Percentiles rank a stretch among this genome's conserved stretches.
phyloP scores from a whole-genome alignment of 768 basidiomycete genomes.

The Lactarius indigo region DNA sequence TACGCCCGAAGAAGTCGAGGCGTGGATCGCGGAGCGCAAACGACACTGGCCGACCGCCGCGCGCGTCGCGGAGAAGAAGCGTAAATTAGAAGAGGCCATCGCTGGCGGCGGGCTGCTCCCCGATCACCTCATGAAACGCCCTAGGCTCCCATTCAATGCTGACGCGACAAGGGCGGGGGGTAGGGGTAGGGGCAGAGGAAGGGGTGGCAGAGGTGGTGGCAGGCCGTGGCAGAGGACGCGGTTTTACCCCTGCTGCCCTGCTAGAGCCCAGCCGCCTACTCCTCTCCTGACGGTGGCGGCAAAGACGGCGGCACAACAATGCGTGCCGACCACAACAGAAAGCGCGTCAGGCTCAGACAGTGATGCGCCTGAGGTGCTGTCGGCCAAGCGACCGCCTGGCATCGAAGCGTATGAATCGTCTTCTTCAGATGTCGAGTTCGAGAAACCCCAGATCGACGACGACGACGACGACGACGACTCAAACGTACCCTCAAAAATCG shows the following conservation, averaged over 20 bases:
- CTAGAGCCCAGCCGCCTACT: background rate
- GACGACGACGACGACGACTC: background rate
- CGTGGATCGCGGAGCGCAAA: slow-evolving; percentile 88
- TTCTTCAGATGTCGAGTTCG: slow-evolving; percentile 7
- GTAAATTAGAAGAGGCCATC: slow-evolving; percentile 71
- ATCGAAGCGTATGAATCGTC: slow-evolving; percentile 18
- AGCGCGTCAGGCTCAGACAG: slow-evolving; percentile 27
- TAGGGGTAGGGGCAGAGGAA: slow-evolving; percentile 17
- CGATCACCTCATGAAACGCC: slow-evolving; percentile 47
- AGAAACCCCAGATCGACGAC: background rate
- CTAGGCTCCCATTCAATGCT: slow-evolving; percentile 4
- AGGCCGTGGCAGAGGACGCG: slow-evolving; percentile 27
- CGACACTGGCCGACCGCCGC: slow-evolving; percentile 74
- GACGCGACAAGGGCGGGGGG: slow-evolving; percentile 18
- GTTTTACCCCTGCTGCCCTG: background rate
- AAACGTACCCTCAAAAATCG: background rate
- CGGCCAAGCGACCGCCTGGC: slow-evolving; percentile 44
- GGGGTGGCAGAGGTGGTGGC: slow-evolving; percentile 8
- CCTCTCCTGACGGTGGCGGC: background rate
- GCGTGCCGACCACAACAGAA: slow-evolving; percentile 9
- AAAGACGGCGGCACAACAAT: background rate
- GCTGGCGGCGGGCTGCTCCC: slow-evolving; percentile 71
- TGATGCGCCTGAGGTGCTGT: slow-evolving; percentile 53
- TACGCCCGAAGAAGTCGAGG: slow-evolving; percentile 74
- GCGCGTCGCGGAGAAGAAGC: slow-evolving; percentile 75